Evolutionary conservation across 1,284 basidiomycete genomes (phyloP).

Genomic region (Melampsora medusae): DNA sequence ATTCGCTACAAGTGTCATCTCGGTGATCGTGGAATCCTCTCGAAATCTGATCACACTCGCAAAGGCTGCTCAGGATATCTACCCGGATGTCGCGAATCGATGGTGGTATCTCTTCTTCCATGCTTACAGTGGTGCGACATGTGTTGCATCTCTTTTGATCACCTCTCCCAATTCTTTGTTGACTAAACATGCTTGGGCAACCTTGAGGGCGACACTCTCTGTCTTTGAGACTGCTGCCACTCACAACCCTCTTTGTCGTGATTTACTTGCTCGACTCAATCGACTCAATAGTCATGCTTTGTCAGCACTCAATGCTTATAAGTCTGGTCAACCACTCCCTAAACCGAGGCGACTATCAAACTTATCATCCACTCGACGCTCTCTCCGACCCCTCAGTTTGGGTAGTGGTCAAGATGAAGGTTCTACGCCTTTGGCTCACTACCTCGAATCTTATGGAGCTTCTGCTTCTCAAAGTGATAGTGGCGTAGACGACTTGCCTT

Average conservation of each 20-base stretch:
- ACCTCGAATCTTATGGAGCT: conserved; percentile 18
- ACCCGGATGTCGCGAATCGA: conserved; percentile 46
- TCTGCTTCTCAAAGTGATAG: neutral
- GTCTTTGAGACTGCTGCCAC: conserved; percentile 46
- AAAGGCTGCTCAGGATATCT: conserved; percentile 43
- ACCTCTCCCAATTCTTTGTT: conserved; percentile 47
- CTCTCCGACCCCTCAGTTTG: conserved; percentile 8
- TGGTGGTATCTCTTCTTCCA: conserved; percentile 50
- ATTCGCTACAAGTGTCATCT: conserved; percentile 46
- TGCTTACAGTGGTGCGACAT: conserved; percentile 47
- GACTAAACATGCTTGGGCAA: conserved; percentile 47
- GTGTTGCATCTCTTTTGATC: conserved; percentile 47
- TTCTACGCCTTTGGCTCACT: conserved; percentile 24
- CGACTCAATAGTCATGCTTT: conserved; percentile 47
- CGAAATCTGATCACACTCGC: conserved; percentile 48
- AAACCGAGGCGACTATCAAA: conserved; percentile 10
- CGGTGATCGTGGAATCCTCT: conserved; percentile 47
- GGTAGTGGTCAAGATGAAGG: conserved; percentile 20
- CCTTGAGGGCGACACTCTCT: conserved; percentile 45
- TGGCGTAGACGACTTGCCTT: conserved; percentile 12
- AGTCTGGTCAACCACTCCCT: neutral
- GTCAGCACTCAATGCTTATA: conserved; percentile 23
- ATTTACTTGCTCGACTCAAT: conserved; percentile 46
- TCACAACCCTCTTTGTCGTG: conserved; percentile 46
- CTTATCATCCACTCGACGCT: conserved; percentile 7